Conservation (phyloP, 768 basidiomycete species). For the Boletus sensibilis region DNA sequence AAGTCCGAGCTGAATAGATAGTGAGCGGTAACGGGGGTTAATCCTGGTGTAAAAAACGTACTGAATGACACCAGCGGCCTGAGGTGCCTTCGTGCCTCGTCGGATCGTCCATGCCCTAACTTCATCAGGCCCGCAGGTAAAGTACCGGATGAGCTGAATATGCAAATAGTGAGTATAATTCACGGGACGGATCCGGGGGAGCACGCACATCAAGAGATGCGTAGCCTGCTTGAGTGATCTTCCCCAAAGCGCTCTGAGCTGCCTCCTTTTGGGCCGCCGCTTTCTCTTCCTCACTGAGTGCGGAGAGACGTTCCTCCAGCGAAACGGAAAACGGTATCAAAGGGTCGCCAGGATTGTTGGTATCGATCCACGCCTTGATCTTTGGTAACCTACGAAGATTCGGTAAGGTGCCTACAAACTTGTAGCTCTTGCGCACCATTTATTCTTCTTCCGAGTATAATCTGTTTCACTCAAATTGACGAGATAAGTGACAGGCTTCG, state of each 20-base stretch:
- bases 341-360: slow-evolving; percentile 91
- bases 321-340: slow-evolving; percentile 97
- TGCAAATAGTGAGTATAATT: background rate
- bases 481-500: slow-evolving; percentile 96
- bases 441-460: slow-evolving; percentile 97
- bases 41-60: slow-evolving; percentile 38
- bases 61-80: slow-evolving; percentile 98
- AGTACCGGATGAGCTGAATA: slow-evolving; percentile 86
- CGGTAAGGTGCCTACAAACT: background rate
- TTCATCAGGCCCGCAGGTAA: slow-evolving; percentile 96
- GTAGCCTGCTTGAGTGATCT: slow-evolving; percentile 96
- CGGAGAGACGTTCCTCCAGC: slow-evolving; percentile 84
- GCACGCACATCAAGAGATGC: slow-evolving; percentile 71
- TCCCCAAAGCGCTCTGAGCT: slow-evolving; percentile 73
- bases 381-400: slow-evolving; percentile 71
- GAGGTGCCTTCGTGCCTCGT: slow-evolving; percentile 90
- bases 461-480: slow-evolving; percentile 96
- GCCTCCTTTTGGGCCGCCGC: slow-evolving; percentile 79
- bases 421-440: slow-evolving; percentile 58
- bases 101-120: slow-evolving; percentile 98
- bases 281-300: slow-evolving; percentile 62
- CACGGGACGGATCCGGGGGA: background rate
- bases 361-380: slow-evolving; percentile 98
- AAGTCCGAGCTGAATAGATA: slow-evolving; percentile 73
- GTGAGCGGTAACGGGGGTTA: background rate